phyloP scores from a whole-genome alignment of 1,284 basidiomycete species.

The Meira miltonrushii region DNA sequence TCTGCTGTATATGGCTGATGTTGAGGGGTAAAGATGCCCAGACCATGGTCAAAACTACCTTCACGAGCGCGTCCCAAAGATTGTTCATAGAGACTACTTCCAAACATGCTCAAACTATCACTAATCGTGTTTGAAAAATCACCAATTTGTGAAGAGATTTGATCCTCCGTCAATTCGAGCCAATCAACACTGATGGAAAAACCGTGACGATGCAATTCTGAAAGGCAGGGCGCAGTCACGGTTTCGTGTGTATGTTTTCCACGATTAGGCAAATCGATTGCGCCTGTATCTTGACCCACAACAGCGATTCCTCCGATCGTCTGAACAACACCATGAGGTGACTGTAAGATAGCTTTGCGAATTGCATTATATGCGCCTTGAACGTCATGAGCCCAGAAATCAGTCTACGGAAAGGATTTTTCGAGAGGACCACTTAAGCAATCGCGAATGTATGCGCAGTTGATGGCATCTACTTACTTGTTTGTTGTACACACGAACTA shows the following conservation, averaged over 20 bases:
- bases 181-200: no score
- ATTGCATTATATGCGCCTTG: slow-evolving; percentile 19
- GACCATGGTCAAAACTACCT: no score
- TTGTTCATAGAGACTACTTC: no score
- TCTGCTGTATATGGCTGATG: no score
- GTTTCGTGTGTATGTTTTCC: neutral
- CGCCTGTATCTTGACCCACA: neutral
- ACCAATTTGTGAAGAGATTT: no score
- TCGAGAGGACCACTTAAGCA: neutral
- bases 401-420: slow-evolving; percentile 7
- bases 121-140: no score
- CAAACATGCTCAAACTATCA: no score
- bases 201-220: no score
- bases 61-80: no score
- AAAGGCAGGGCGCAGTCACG: neutral
- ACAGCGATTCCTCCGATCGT: neutral
- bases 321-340: neutral
- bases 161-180: no score
- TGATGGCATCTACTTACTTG: slow-evolving; percentile 13
- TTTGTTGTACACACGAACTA: slow-evolving; percentile 31
- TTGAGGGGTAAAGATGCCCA: no score
- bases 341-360: slow-evolving; percentile 13
- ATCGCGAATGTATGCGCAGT: neutral
- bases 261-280: slow-evolving; percentile 23
- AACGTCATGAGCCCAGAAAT: slow-evolving; percentile 24